phyloP scores from a whole-genome alignment of 352 stramenopile genomes.

The Globisporangium spiculum region DNA sequence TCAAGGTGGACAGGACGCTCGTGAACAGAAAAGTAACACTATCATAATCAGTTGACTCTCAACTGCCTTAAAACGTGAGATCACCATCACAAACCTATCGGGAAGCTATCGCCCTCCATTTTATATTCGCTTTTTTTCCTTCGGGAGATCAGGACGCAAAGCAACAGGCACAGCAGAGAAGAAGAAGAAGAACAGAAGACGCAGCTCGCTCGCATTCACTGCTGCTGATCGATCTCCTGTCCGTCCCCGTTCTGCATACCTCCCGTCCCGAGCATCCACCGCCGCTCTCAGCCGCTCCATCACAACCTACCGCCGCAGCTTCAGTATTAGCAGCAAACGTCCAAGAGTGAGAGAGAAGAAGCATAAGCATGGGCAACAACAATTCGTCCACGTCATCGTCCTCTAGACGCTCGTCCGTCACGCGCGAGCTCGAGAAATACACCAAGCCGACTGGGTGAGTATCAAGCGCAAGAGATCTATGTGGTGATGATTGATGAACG shows the following conservation, averaged over 20 bases:
- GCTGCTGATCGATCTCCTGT: neutral
- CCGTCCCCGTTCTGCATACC: neutral
- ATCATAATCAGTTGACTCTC: constrained; percentile 7
- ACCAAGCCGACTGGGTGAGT: constrained; percentile 56
- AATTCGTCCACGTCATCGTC: constrained; percentile 38
- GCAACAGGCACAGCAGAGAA: neutral
- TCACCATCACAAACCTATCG: neutral
- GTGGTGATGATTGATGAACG: neutral
- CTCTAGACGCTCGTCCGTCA: constrained; percentile 31
- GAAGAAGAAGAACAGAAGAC: constrained; percentile 1
- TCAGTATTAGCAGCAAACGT: neutral
- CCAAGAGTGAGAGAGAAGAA: neutral
- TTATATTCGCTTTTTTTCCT: neutral
- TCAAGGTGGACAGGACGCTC: neutral
- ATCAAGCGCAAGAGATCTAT: neutral
- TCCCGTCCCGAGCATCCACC: neutral
- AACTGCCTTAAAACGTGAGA: neutral
- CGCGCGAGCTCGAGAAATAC: constrained; percentile 69
- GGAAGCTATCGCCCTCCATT: neutral
- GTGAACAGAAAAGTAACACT: neutral
- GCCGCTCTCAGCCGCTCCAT: neutral
- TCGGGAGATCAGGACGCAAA: neutral
- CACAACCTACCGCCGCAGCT: neutral
- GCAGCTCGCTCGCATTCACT: neutral
- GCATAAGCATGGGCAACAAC: constrained; percentile 63